Conservation (phyloP, 75 land plant genomes). For the Larix kaempferi region DNA sequence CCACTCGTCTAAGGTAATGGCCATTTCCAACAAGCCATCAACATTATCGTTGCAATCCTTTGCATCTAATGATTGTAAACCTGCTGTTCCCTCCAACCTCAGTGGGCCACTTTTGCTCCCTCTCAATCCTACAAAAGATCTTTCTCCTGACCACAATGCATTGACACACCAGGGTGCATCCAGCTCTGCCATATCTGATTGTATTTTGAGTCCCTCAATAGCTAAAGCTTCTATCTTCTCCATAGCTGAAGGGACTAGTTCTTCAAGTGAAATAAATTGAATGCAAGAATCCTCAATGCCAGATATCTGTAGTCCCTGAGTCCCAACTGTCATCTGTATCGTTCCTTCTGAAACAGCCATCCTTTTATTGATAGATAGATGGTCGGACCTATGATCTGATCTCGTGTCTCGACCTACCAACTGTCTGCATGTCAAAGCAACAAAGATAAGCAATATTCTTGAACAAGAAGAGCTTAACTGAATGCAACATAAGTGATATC, state of each 20-base stretch:
- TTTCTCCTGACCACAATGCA: background rate
- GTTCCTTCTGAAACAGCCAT: constrained; percentile 3
- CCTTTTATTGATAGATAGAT: background rate
- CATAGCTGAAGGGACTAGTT: constrained; percentile 44
- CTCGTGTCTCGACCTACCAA: background rate
- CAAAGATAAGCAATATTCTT: background rate
- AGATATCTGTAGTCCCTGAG: background rate
- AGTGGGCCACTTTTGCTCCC: background rate
- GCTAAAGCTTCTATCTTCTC: constrained; percentile 45
- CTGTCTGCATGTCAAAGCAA: background rate
- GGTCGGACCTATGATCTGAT: background rate
- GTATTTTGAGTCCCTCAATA: constrained; percentile 45
- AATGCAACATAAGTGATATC: no score
- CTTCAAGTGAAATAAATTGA: constrained; percentile 35
- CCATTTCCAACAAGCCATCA: constrained; percentile 20
- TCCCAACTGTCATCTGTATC: background rate
- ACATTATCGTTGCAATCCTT: background rate
- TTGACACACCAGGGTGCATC: constrained; percentile 36
- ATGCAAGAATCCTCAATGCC: background rate
- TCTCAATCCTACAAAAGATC: background rate
- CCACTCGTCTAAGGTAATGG: constrained; percentile 28
- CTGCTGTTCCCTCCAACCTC: constrained; percentile 10
- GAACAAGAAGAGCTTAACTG: background rate
- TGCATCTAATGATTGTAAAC: constrained; percentile 9
- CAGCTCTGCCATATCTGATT: constrained; percentile 42